Evolutionary conservation across 495 filamentous ascomycete species (phyloP), one percentile per base, ranked within the genome.

Genomic region (Neurospora pannonica): DNA sequence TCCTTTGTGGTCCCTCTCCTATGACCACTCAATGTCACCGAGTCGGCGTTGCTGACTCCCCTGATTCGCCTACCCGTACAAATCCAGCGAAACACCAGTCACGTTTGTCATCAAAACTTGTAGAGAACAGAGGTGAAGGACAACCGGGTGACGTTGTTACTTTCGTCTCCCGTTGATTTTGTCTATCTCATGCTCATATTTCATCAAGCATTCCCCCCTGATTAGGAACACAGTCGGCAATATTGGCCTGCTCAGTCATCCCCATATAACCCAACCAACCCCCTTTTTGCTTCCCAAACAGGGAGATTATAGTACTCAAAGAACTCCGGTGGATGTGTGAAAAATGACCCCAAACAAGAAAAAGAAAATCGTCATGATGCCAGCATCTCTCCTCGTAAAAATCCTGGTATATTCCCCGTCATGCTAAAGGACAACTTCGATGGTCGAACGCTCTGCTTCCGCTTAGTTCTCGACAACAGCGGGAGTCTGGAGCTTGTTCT

Each of bases 251-350:
- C 54, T 67, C 54, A 34, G 54, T 67, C 54, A 67, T 67, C 54
- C 54, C 28, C 54, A 36, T 60, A 28, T 74, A 38, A 75, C 72
- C 76, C 75, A 70, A 67, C 67, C 72, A 69, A 74, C 71, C 75
- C 73, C 76, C 54, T 67, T 74, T 77, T 76, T 77, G 60, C 38
- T 74, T 70, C 78, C 71, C 36, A 67, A 38, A 67, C 15, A 67
- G 54, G 54, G 54, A 67, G 54, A 67, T 67, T 67, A 67, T 67
- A 67, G 28, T 70, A 71, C 72, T 48, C 74, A 79, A 74, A 72
- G 43, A 80, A 80, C 79, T 76, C 79, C 79, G 71, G 31, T 78
- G 76, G 72, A 74, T 79, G 77, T 72, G 75, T 69, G 74, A 75
- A 70, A 77, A 73, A 70, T 74, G 72, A 75, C 31, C 13, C 54